phyloP scores from a whole-genome alignment of 768 basidiomycete genomes.

The Cystobasidium tubakii region DNA sequence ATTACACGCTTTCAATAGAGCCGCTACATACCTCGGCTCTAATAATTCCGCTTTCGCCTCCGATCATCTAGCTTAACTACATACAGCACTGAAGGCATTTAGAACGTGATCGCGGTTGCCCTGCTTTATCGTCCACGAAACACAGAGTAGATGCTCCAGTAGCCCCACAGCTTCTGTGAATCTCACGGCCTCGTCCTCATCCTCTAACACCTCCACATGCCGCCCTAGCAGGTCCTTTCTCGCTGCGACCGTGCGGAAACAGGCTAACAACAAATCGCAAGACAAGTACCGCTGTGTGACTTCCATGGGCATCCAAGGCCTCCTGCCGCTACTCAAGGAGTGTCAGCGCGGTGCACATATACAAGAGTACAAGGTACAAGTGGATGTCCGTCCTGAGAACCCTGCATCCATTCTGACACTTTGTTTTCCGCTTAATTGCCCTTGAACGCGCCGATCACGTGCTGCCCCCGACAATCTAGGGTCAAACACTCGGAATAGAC shows the following conservation, averaged over 20 bases:
- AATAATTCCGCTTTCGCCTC: no score
- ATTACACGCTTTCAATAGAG: no score
- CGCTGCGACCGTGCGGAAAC: background rate
- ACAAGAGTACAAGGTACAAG: constrained; percentile 54
- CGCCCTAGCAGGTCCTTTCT: background rate
- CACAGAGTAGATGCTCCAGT: no score
- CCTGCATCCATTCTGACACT: background rate
- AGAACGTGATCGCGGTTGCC: no score
- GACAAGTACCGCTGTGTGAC: background rate
- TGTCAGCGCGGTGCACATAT: constrained; percentile 74
- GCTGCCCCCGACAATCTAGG: constrained; percentile 7
- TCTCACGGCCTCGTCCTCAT: no score
- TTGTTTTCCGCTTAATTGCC: background rate
- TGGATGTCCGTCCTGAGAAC: background rate
- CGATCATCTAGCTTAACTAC: no score
- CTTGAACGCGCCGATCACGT: background rate
- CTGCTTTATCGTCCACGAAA: no score
- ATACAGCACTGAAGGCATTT: no score
- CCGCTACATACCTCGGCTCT: no score
- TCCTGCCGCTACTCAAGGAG: constrained; percentile 81
- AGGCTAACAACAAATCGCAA: background rate
- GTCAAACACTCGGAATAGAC: constrained; percentile 68
- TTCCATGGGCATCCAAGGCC: constrained; percentile 82
- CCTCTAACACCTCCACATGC: background rate
- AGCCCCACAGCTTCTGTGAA: no score